phyloP scores from a whole-genome alignment of 2,329 filamentous ascomycete genomes.

The Calonectria fujianensis region DNA sequence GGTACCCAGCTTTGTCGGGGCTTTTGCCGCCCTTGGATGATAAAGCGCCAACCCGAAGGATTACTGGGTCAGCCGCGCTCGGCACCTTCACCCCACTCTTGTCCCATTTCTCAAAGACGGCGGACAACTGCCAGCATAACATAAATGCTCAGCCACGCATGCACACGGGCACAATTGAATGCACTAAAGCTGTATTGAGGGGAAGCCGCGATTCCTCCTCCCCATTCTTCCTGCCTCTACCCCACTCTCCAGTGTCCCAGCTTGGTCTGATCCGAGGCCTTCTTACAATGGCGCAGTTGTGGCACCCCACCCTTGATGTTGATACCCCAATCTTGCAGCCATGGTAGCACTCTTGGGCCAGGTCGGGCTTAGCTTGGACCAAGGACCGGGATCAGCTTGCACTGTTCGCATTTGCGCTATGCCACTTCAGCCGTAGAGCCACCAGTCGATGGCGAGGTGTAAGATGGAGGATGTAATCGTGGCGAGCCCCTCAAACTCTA shows the following conservation, averaged over 20 bases:
- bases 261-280: not conserved
- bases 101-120: not conserved
- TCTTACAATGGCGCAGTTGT: conserved; percentile 9
- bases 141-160: not conserved
- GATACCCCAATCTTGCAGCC: conserved; percentile 18
- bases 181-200: not conserved
- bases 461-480: not conserved
- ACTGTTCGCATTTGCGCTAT: conserved; percentile 6
- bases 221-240: conserved; percentile 13
- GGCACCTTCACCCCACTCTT: conserved; percentile 19
- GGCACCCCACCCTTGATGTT: conserved; percentile 19
- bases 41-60: not conserved
- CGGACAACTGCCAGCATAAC: no score
- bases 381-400: conserved; percentile 5
- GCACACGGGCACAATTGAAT: not conserved
- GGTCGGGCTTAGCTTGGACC: not conserved
- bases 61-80: not conserved
- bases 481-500: not conserved
- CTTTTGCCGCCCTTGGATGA: conserved; percentile 6
- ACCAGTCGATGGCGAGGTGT: not conserved
- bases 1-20: not conserved
- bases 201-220: not conserved
- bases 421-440: conserved; percentile 5
- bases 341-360: not conserved
- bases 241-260: conserved; percentile 6